Percentiles rank a stretch among this genome's conserved stretches.
Conservation (phyloP, 1,284 basidiomycete genomes). For the Flammula alnicola region DNA sequence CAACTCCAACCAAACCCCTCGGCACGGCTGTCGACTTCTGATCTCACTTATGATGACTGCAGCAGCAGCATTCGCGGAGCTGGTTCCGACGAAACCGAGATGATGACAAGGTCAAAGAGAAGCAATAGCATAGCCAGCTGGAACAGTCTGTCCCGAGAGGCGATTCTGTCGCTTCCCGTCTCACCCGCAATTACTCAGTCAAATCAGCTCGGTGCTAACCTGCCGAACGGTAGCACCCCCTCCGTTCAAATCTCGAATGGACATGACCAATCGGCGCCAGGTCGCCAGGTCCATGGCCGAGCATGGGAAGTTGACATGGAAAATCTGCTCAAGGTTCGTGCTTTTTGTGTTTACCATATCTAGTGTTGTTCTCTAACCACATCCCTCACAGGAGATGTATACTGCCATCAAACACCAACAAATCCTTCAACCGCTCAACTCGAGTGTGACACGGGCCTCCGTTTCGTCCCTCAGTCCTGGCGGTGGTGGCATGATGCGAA, state of each 20-base stretch:
- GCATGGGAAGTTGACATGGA: conserved; percentile 90
- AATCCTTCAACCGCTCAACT: conserved; percentile 80
- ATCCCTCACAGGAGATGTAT: conserved; percentile 84
- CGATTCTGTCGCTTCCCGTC: conserved; percentile 42
- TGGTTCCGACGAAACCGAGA: conserved; percentile 52
- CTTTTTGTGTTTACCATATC: background rate
- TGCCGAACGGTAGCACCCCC: conserved; percentile 50
- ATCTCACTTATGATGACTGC: conserved; percentile 71
- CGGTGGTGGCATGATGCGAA: conserved; percentile 53
- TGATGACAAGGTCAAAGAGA: conserved; percentile 61
- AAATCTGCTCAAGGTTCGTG: conserved; percentile 74
- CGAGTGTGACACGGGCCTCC: conserved; percentile 50
- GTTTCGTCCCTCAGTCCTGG: conserved; percentile 59
- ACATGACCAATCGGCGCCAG: conserved; percentile 39
- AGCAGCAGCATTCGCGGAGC: conserved; percentile 57
- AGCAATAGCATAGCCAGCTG: conserved; percentile 84
- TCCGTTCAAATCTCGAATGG: conserved; percentile 48
- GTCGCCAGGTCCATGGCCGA: conserved; percentile 46
- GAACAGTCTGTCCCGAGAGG: conserved; percentile 74
- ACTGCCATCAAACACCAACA: conserved; percentile 88
- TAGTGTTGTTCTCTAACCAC: conserved; percentile 11
- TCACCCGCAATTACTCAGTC: conserved; percentile 39
- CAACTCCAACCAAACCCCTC: conserved; percentile 62
- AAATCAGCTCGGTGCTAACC: conserved; percentile 27
- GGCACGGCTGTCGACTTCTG: conserved; percentile 55